phyloP scores from a whole-genome alignment of 352 stramenopile species.

The Globisporangium camurandrum region DNA sequence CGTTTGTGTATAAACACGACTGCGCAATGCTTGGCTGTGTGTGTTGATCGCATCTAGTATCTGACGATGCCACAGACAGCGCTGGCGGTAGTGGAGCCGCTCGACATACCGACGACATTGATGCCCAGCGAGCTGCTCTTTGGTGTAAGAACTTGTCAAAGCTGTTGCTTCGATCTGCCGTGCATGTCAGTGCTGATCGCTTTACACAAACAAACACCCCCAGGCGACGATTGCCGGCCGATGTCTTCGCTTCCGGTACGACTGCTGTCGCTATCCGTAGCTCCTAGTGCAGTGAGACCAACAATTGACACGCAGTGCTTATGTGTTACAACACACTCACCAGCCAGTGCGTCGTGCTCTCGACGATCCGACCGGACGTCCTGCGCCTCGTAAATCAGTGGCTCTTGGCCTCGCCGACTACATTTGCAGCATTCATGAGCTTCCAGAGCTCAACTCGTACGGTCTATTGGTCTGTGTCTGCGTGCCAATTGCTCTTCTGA shows the following conservation, averaged over 20 bases:
- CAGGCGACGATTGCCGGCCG: slow-evolving; percentile 5
- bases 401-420: slow-evolving; percentile 11
- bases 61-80: slow-evolving; percentile 9
- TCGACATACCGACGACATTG: too few species aligned
- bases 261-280: neutral
- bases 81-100: slow-evolving; percentile 12
- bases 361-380: slow-evolving; percentile 26
- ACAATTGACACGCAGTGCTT: neutral
- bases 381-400: slow-evolving; percentile 26
- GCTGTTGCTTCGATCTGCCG: neutral
- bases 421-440: slow-evolving; percentile 2
- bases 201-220: too few species aligned
- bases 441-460: slow-evolving; percentile 5
- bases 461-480: neutral
- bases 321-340: neutral
- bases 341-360: slow-evolving; percentile 24
- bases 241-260: slow-evolving; percentile 12
- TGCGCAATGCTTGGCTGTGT: neutral
- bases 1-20: neutral
- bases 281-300: neutral
- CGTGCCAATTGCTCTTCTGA: neutral
- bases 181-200: neutral
- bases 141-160: neutral
- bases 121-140: neutral
- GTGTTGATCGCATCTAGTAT: too few species aligned